Percentiles rank a stretch among this genome's conserved stretches.
Evolutionary conservation across 192 early-diverging fungal species (phyloP).

Genomic region (Podila verticillata): DNA sequence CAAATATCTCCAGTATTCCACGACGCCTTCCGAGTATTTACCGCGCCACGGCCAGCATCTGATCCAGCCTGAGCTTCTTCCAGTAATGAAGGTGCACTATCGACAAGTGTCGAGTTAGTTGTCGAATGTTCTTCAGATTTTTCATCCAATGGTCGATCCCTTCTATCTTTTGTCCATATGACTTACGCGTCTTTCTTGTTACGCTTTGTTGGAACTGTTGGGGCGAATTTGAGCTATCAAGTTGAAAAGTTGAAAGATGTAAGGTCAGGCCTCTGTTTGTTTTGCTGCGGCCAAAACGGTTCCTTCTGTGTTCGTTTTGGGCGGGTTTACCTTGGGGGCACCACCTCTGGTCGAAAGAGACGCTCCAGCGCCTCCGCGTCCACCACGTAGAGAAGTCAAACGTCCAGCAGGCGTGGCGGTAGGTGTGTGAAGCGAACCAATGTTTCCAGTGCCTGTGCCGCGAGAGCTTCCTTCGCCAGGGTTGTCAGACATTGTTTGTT

Average conservation of each 20-base stretch:
- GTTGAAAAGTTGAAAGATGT: background rate
- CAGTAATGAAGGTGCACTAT: slow-evolving; percentile 44
- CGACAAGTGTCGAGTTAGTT: background rate
- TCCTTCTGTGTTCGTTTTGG: too few species aligned
- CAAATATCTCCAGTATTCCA: background rate
- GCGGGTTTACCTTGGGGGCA: slow-evolving; percentile 48
- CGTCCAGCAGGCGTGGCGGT: slow-evolving; percentile 40
- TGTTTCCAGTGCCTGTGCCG: slow-evolving; percentile 34
- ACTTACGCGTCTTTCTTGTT: slow-evolving; percentile 66
- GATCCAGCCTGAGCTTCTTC: slow-evolving; percentile 46
- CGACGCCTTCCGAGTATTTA: background rate
- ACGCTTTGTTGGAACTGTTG: slow-evolving; percentile 64
- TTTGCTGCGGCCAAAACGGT: too few species aligned
- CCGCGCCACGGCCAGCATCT: slow-evolving; percentile 16
- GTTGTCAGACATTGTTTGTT: slow-evolving; percentile 34
- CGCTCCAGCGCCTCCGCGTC: slow-evolving; percentile 20
- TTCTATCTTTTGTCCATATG: background rate
- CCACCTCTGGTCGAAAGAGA: slow-evolving; percentile 49
- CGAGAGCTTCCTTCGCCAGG: slow-evolving; percentile 21
- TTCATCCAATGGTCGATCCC: background rate
- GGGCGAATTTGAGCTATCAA: slow-evolving; percentile 67
- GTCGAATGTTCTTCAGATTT: background rate
- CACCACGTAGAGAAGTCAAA: slow-evolving; percentile 38
- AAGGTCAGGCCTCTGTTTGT: background rate
- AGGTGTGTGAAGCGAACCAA: slow-evolving; percentile 42